These are phyloP conservation scores for Botrytis byssoidea DNA, from an alignment of 2,329 filamentous ascomycete genomes.

Conservation along the genomic window DNA sequence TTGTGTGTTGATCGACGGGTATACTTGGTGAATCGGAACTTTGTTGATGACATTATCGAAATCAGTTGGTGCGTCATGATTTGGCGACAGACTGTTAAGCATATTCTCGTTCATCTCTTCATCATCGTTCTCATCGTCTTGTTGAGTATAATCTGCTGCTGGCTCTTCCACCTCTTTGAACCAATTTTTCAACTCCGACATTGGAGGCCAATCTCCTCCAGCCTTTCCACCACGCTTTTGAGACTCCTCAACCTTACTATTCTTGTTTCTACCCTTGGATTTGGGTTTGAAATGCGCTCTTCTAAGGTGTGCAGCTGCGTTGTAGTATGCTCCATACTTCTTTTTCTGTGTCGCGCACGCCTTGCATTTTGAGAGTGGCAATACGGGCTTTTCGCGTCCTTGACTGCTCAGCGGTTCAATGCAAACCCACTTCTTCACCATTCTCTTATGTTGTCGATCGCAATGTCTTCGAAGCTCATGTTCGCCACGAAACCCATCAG, in stretches of 20 bases:
- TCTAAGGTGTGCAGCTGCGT: constrained; percentile 85
- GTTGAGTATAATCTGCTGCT: constrained; percentile 35
- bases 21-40: constrained; percentile 23
- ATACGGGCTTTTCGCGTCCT: constrained; percentile 52
- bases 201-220: constrained; percentile 54
- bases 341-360: constrained; percentile 79
- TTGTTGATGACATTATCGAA: constrained; percentile 23
- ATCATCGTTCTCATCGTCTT: constrained; percentile 41
- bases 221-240: constrained; percentile 56
- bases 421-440: constrained; percentile 58
- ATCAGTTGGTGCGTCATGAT: constrained; percentile 31
- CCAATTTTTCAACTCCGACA: constrained; percentile 59
- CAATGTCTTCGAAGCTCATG: constrained; percentile 76
- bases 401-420: constrained; percentile 54
- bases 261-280: constrained; percentile 45
- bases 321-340: constrained; percentile 89
- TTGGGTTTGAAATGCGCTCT: constrained; percentile 81
- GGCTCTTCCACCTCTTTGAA: constrained; percentile 51
- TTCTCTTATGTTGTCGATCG: constrained; percentile 61
- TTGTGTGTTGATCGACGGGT: constrained; percentile 22
- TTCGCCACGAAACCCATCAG: constrained; percentile 84
- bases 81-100: constrained; percentile 28
- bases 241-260: constrained; percentile 36
- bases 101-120: constrained; percentile 40
- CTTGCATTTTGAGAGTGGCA: constrained; percentile 63